Evolutionary conservation across 2,329 filamentous ascomycete species (phyloP).

Genomic region (Trichoderma lentiforme): DNA sequence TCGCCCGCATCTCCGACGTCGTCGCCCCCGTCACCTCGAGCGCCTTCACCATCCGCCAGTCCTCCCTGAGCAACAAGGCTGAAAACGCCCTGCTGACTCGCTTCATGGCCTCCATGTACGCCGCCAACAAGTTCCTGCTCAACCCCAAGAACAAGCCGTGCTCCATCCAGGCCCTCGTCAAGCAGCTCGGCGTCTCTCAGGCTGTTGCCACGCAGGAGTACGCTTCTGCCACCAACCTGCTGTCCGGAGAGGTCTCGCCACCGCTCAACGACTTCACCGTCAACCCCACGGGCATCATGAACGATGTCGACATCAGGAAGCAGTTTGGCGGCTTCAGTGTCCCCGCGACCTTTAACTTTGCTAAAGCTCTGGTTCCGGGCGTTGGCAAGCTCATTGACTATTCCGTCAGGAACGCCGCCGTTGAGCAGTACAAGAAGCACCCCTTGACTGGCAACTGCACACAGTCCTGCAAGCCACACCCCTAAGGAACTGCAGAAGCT

Average conservation of each 20-base stretch:
- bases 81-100: not conserved
- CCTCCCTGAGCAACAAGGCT: not conserved
- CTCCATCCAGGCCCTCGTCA: not conserved
- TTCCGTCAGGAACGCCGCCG: not conserved
- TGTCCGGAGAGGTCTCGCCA: constrained; percentile 4
- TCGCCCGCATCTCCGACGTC: not conserved
- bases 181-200: not conserved
- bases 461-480: not conserved
- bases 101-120: constrained; percentile 8
- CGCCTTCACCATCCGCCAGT: not conserved
- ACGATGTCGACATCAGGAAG: not conserved
- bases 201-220: not conserved
- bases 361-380: not conserved
- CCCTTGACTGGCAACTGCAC: not conserved
- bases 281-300: not conserved
- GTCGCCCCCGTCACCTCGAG: not conserved
- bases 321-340: not conserved
- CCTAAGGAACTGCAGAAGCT: not conserved
- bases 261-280: not conserved
- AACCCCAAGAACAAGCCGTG: not conserved
- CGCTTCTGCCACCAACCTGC: not conserved
- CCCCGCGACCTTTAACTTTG: not conserved
- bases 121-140: constrained; percentile 4
- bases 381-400: constrained; percentile 6
- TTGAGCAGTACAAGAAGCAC: not conserved